phyloP scores from a whole-genome alignment of 176 grass and related monocot species.

The Carex cristatella region DNA sequence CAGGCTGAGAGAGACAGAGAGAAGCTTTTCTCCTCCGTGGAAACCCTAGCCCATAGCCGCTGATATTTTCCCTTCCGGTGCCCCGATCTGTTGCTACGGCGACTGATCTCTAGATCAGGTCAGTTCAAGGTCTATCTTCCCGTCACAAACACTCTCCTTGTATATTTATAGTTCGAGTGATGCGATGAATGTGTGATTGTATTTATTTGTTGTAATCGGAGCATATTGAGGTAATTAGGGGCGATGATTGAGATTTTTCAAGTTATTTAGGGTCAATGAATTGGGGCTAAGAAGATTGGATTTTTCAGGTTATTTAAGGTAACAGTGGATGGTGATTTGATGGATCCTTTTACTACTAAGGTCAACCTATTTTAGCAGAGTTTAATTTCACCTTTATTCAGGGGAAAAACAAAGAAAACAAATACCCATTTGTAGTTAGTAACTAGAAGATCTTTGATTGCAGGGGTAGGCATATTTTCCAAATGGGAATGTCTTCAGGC shows the following conservation, averaged over 20 bases:
- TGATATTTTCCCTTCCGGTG: neutral
- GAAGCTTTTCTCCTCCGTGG: neutral
- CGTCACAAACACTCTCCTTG: neutral
- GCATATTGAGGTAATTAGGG: neutral
- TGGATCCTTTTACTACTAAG: neutral
- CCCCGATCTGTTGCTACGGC: slow-evolving; percentile 9
- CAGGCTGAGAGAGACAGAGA: neutral
- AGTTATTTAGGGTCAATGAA: neutral
- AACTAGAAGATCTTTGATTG: neutral
- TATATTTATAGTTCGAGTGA: neutral
- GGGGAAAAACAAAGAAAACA: neutral
- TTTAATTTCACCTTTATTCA: neutral
- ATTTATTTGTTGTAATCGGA: neutral
- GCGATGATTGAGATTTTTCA: neutral
- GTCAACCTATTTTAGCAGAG: neutral
- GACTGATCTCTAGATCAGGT: neutral
- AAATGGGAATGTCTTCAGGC: slow-evolving; percentile 59
- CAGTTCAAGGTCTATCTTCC: neutral
- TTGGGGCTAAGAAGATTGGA: neutral
- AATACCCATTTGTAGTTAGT: neutral
- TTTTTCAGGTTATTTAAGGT: neutral
- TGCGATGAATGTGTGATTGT: neutral
- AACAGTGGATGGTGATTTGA: neutral
- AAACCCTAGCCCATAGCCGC: slow-evolving; percentile 7
- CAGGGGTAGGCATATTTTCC: slow-evolving; percentile 15